Conservation (phyloP, 345 rosid species). For the Ceriops tagal region DNA sequence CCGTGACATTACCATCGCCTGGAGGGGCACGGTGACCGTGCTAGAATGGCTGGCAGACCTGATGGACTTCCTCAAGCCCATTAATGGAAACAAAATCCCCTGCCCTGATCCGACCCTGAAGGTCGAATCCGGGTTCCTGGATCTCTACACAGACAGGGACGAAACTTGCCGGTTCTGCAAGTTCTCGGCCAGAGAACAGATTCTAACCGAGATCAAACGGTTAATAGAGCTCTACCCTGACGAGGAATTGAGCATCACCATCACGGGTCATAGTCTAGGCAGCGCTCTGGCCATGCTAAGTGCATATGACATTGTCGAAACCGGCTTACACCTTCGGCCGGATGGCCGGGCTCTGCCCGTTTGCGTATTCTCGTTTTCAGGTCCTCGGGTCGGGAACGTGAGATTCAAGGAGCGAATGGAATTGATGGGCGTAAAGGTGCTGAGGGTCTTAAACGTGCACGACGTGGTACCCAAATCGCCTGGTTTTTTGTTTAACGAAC, state of each 20-base stretch:
- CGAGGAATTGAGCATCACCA: constrained; percentile 62
- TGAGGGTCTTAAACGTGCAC: constrained; percentile 67
- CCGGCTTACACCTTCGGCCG: constrained; percentile 43
- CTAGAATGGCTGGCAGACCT: constrained; percentile 76
- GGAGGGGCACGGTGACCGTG: constrained; percentile 79
- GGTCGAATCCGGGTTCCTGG: constrained; percentile 75
- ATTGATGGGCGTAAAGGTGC: constrained; percentile 55
- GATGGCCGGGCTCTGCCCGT: constrained; percentile 45
- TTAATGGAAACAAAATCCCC: constrained; percentile 47
- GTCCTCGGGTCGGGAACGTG: constrained; percentile 74
- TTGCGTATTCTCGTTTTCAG: constrained; percentile 54
- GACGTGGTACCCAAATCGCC: constrained; percentile 69
- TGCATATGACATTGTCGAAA: constrained; percentile 73
- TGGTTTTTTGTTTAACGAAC: constrained; percentile 62
- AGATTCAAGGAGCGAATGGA: constrained; percentile 62
- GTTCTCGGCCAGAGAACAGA: constrained; percentile 68
- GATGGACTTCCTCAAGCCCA: constrained; percentile 61
- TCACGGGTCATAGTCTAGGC: constrained; percentile 83
- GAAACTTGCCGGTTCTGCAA: constrained; percentile 51
- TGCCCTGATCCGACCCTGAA: constrained; percentile 64
- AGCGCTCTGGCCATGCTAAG: constrained; percentile 69
- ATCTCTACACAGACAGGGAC: constrained; percentile 70
- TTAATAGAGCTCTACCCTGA: constrained; percentile 41
- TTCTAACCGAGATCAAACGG: constrained; percentile 53
- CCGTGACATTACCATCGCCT: constrained; percentile 59